These are phyloP conservation scores for Chlorencoelia australis DNA, from an alignment of 2,329 filamentous ascomycete species.

Conservation along the genomic window DNA sequence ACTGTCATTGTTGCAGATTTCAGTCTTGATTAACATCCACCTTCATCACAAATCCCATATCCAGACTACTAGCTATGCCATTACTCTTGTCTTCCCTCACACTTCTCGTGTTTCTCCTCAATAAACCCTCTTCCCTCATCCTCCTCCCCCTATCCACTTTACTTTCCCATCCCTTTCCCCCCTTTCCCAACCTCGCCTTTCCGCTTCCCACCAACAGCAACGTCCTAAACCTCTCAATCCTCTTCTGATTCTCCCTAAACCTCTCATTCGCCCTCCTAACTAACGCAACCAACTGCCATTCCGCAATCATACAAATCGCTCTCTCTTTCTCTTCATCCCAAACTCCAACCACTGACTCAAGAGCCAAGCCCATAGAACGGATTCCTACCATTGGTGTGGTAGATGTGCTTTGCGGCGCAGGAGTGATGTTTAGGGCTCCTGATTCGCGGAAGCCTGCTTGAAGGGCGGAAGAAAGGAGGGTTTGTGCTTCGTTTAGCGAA, in stretches of 20 bases:
- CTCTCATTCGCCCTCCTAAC: constrained; percentile 63
- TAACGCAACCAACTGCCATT: constrained; percentile 57
- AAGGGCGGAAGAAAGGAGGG: constrained; percentile 64
- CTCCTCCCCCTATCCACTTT: constrained; percentile 40
- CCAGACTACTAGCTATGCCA: background rate
- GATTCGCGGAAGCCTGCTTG: constrained; percentile 84
- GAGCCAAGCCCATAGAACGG: constrained; percentile 68
- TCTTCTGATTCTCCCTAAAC: constrained; percentile 57
- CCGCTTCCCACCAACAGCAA: constrained; percentile 27
- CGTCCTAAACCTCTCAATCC: constrained; percentile 54
- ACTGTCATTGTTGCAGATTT: no score
- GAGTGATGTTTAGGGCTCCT: constrained; percentile 62
- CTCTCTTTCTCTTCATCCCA: constrained; percentile 30
- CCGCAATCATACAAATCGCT: constrained; percentile 45
- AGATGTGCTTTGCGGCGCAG: no score
- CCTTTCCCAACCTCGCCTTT: constrained; percentile 22
- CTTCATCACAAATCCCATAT: background rate
- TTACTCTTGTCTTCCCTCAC: background rate
- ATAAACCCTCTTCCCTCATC: constrained; percentile 48
- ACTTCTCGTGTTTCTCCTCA: constrained; percentile 23
- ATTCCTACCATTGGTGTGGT: constrained; percentile 71
- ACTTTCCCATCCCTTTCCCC: constrained; percentile 45
- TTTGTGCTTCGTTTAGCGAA: constrained; percentile 64
- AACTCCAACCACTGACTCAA: constrained; percentile 71
- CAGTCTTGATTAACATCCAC: no score